Conservation (phyloP, 331 rosid species). For the Telfairia occidentalis region DNA sequence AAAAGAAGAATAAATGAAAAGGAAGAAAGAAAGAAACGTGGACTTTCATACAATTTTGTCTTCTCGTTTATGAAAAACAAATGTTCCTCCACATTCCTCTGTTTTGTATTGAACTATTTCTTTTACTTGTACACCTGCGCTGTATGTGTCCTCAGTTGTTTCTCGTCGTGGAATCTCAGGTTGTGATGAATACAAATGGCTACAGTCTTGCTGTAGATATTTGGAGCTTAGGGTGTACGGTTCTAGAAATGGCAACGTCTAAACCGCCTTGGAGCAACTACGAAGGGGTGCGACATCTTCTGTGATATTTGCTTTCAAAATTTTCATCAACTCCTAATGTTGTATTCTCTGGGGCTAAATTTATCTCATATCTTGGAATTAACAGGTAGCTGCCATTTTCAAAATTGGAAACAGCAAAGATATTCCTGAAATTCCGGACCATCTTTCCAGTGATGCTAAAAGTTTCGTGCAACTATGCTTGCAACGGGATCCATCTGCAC, state of each 20-base stretch:
- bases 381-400: slow-evolving; percentile 87
- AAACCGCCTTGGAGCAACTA: slow-evolving; percentile 94
- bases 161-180: slow-evolving; percentile 32
- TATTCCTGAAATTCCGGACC: slow-evolving; percentile 73
- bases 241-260: slow-evolving; percentile 88
- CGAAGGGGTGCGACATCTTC: slow-evolving; percentile 70
- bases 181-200: slow-evolving; percentile 78
- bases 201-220: slow-evolving; percentile 79
- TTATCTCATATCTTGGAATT: slow-evolving; percentile 20
- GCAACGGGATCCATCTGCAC: slow-evolving; percentile 68
- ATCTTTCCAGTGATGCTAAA: slow-evolving; percentile 72
- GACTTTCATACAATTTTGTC: neutral
- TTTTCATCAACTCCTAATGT: neutral
- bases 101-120: neutral
- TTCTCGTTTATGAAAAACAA: slow-evolving; percentile 1
- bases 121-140: neutral
- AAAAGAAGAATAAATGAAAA: neutral
- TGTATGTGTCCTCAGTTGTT: neutral
- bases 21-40: neutral
- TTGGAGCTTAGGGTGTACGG: slow-evolving; percentile 95
- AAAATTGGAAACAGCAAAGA: slow-evolving; percentile 94
- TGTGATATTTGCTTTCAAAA: neutral
- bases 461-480: slow-evolving; percentile 61
- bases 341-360: slow-evolving; percentile 15
- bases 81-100: neutral